Percentiles rank a stretch among this genome's conserved stretches.
These are phyloP conservation scores for Phialocephala sp. DNA, from an alignment of 2,329 filamentous ascomycete species.

Conservation along the genomic window DNA sequence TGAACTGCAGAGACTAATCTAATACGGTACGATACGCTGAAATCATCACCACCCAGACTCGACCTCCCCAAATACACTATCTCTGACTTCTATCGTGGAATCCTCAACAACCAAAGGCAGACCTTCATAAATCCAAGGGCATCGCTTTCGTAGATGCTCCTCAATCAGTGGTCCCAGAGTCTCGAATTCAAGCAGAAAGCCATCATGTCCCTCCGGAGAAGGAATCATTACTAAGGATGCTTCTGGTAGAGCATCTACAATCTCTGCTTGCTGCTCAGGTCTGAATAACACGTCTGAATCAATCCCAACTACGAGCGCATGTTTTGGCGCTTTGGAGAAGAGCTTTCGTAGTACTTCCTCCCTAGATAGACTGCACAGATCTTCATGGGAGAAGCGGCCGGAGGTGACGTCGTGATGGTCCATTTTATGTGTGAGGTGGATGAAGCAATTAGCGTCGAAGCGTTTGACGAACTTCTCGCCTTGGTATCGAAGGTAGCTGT, in stretches of 20 bases:
- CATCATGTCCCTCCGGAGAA: conserved; percentile 2
- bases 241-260: neutral
- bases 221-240: conserved; percentile 2
- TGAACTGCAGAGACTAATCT: neutral
- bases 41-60: conserved; percentile 3
- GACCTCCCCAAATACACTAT: conserved; percentile 1
- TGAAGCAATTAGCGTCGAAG: conserved; percentile 99
- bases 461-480: conserved; percentile 95
- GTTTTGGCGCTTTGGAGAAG: neutral
- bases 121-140: conserved; percentile 9
- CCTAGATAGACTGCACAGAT: neutral
- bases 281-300: conserved; percentile 4
- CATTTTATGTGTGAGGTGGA: conserved; percentile 95
- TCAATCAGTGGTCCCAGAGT: conserved; percentile 1
- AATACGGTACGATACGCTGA: neutral
- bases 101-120: neutral
- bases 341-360: neutral
- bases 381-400: neutral
- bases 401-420: conserved; percentile 92
- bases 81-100: neutral
- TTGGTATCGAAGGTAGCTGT: conserved; percentile 97
- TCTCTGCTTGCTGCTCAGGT: conserved; percentile 2
- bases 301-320: neutral
- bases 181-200: conserved; percentile 2
- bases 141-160: neutral